phyloP scores from a whole-genome alignment of 2,329 filamentous ascomycete species.

The Didymella arachidicola region DNA sequence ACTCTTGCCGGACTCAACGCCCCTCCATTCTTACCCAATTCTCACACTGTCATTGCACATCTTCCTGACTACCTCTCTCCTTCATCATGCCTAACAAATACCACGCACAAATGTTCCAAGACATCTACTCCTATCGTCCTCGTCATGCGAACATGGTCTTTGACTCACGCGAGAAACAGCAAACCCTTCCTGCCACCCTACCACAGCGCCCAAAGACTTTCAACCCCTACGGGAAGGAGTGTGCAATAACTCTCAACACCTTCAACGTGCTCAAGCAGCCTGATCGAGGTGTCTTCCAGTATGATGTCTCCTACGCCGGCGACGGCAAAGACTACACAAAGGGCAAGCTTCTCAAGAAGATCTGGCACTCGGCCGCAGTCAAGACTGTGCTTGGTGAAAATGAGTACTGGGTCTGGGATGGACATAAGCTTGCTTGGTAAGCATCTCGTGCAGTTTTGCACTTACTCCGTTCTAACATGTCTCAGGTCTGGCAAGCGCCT shows the following conservation, averaged over 20 bases:
- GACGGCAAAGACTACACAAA: conserved; percentile 65
- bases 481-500: conserved; percentile 39
- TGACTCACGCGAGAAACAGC: conserved; percentile 33
- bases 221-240: conserved; percentile 51
- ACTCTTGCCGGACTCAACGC: background rate
- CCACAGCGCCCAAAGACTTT: conserved; percentile 48
- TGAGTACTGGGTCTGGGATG: conserved; percentile 77
- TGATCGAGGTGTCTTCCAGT: conserved; percentile 74
- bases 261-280: conserved; percentile 72
- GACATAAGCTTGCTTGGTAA: conserved; percentile 85
- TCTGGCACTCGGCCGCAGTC: conserved; percentile 73
- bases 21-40: conserved; percentile 9
- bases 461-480: conserved; percentile 18
- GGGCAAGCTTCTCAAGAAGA: conserved; percentile 72
- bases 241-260: conserved; percentile 69
- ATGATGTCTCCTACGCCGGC: conserved; percentile 73
- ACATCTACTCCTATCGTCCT: conserved; percentile 21
- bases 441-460: conserved; percentile 21
- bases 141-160: conserved; percentile 35
- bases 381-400: conserved; percentile 60
- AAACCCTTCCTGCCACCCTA: conserved; percentile 35
- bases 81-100: conserved; percentile 19
- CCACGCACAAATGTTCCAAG: conserved; percentile 19
- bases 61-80: conserved; percentile 6
- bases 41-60: conserved; percentile 11